A percentile compares a stretch with the other conserved stretches of the same genome.
These are phyloP conservation scores for Backusella psychrophila DNA, from an alignment of 192 early-diverging fungal species.

Conservation along the genomic window DNA sequence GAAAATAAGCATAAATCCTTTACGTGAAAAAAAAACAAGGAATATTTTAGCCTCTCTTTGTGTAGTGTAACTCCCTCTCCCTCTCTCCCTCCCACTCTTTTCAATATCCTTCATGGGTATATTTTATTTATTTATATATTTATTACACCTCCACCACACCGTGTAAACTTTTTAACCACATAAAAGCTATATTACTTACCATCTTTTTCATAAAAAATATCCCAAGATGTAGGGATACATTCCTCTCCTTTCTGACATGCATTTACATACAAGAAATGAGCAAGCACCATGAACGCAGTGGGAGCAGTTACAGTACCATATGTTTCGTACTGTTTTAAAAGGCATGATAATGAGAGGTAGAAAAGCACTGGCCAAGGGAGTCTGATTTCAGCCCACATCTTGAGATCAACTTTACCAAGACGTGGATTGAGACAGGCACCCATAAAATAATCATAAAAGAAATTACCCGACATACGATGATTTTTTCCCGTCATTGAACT, in stretches of 20 bases:
- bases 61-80: neutral
- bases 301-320: slow-evolving; percentile 40
- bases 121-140: neutral
- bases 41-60: neutral
- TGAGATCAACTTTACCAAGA: slow-evolving; percentile 45
- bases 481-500: slow-evolving; percentile 32
- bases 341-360: slow-evolving; percentile 47
- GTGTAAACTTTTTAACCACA: neutral
- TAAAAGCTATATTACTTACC: slow-evolving; percentile 19
- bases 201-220: slow-evolving; percentile 54
- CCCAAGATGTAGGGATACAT: slow-evolving; percentile 51
- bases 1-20: slow-evolving; percentile 51
- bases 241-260: slow-evolving; percentile 51
- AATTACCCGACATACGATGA: slow-evolving; percentile 57
- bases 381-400: slow-evolving; percentile 51
- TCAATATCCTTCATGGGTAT: neutral
- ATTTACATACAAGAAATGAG: slow-evolving; percentile 50
- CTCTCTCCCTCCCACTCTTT: neutral
- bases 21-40: neutral
- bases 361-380: slow-evolving; percentile 48
- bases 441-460: slow-evolving; percentile 51
- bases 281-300: slow-evolving; percentile 44
- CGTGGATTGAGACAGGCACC: slow-evolving; percentile 43
- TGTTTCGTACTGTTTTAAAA: slow-evolving; percentile 43
- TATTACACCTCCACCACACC: neutral